Evolutionary conservation across 2,329 filamentous ascomycete species (phyloP), one percentile per base, ranked within the genome.

Genomic region (Clathrospora elynae): DNA sequence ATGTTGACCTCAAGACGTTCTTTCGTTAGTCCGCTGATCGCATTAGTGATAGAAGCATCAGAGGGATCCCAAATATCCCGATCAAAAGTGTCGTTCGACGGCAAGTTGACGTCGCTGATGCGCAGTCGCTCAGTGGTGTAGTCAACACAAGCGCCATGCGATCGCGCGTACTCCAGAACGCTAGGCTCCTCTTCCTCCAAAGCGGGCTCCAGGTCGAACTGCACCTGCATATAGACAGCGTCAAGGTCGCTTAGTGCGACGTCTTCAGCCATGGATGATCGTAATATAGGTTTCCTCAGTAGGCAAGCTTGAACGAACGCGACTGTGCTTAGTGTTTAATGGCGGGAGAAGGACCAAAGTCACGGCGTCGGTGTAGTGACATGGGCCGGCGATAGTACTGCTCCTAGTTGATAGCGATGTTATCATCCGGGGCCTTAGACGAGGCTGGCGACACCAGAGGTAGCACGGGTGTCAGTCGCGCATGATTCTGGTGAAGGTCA

Each of bases 141-240:
- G 42, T 75, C 61, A 35, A 43, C 59, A 20, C 70, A 72, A 14
- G 78, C 63, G 3, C 70, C 70, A 43, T 77, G 61, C 34, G 70
- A 72, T 16, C 75, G 71, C 13, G 77, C 76, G 49, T 78, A 80
- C 12, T 77, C 71, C 6, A 78, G 59, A 5, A 74, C 52, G 13
- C 69, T 70, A 11, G 64, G 63, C n/a, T 72, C 68, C 14, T 50
- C 46, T 6, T 60, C 51, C 19, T 54, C 35, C 9, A 54, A 23
- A 13, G 8, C 6, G 12, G 33, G 45, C 8, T 37, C 46, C 5
- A 53, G 37, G 13, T 60, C 44, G 7, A 57, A 43, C 24, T 61
- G 55, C 57, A 57, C 11, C 4, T 33, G 32, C 38, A 46, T 36
- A n/a, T n/a, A n/a, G n/a, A n/a, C n/a, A n/a, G n/a, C n/a, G n/a